Evolutionary conservation across 306 rosid species (phyloP).

Genomic region (Astragalus membranaceus): DNA sequence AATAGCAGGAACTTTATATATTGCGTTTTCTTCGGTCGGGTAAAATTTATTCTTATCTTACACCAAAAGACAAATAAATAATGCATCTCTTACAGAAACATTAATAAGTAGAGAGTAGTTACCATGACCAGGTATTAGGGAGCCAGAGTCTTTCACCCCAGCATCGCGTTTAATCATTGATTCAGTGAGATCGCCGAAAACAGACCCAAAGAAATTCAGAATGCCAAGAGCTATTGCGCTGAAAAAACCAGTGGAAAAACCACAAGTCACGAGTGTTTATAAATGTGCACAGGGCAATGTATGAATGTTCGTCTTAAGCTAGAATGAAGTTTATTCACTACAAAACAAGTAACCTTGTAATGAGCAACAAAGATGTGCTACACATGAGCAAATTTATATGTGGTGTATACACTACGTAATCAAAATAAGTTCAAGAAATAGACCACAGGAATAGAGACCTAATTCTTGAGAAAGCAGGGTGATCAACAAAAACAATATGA

Average conservation of each 20-base stretch:
- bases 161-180: constrained; percentile 99
- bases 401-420: background rate
- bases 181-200: constrained; percentile 95
- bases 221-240: constrained; percentile 74
- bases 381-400: background rate
- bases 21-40: too few relatives aligned
- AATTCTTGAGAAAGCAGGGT: background rate
- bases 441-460: background rate
- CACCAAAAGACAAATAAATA: background rate
- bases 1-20: background rate
- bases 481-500: background rate
- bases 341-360: background rate
- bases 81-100: constrained; percentile 1
- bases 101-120: constrained; percentile 25
- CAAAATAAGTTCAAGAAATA: background rate
- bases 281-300: background rate
- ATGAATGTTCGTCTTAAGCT: constrained; percentile 1
- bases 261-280: background rate
- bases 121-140: constrained; percentile 98
- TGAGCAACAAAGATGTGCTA: background rate
- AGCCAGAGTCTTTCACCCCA: constrained; percentile 96
- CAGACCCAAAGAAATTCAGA: constrained; percentile 77
- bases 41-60: background rate
- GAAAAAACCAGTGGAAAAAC: constrained; percentile 18
- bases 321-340: background rate